These are phyloP conservation scores for Didymella segeticola DNA, from an alignment of 2,329 filamentous ascomycete species.

Conservation along the genomic window DNA sequence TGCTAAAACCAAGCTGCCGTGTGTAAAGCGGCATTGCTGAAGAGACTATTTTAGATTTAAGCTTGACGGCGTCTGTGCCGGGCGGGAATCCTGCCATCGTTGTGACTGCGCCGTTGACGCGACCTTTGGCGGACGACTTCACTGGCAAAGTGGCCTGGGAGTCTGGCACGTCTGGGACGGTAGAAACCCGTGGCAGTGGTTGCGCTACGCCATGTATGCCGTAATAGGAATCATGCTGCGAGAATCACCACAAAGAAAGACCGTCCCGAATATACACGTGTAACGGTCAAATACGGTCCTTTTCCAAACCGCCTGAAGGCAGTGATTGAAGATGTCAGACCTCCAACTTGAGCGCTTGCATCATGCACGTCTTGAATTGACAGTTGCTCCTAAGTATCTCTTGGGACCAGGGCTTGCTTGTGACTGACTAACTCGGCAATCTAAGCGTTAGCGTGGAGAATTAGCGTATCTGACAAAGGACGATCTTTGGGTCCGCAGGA, in stretches of 20 bases:
- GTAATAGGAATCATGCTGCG: slow-evolving; percentile 17
- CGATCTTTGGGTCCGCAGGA: slow-evolving; percentile 13
- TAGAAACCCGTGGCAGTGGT: slow-evolving; percentile 16
- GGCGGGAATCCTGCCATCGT: slow-evolving; percentile 27
- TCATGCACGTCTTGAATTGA: slow-evolving; percentile 13
- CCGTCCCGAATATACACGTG: slow-evolving; percentile 1
- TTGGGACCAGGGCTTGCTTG: slow-evolving; percentile 2
- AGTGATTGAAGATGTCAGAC: slow-evolving; percentile 17
- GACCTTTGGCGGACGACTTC: slow-evolving; percentile 25
- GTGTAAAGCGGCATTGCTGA: slow-evolving; percentile 11
- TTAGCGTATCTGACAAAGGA: slow-evolving; percentile 1
- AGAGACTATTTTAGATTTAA: slow-evolving; percentile 22
- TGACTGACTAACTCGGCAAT: slow-evolving; percentile 15
- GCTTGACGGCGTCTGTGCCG: slow-evolving; percentile 28
- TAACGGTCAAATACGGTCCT: background rate
- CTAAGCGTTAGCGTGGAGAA: slow-evolving; percentile 10
- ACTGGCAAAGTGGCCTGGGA: slow-evolving; percentile 18
- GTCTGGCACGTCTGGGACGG: slow-evolving; percentile 1
- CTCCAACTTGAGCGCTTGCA: slow-evolving; percentile 10
- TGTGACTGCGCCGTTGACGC: slow-evolving; percentile 30
- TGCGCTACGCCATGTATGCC: slow-evolving; percentile 17
- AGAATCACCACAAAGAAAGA: slow-evolving; percentile 3
- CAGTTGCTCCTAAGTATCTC: background rate
- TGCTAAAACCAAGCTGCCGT: background rate
- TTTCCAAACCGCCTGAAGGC: slow-evolving; percentile 3